Evolutionary conservation across 2,329 filamentous ascomycete species (phyloP).

Genomic region (Aureobasidium lini): DNA sequence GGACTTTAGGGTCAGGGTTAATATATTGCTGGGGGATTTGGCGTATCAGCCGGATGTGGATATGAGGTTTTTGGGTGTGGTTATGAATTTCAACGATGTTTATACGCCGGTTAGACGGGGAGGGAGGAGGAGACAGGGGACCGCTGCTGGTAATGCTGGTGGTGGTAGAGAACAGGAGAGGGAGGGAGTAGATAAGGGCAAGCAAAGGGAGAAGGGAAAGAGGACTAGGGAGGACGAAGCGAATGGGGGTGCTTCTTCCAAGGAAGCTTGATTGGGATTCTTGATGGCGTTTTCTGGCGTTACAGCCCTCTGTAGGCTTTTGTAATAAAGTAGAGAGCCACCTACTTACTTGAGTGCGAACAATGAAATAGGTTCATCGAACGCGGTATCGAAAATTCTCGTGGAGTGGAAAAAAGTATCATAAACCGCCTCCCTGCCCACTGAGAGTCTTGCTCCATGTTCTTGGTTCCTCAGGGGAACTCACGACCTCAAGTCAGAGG

Average conservation of each 20-base stretch:
- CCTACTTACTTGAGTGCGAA: too few species aligned
- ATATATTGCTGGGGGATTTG: slow-evolving; percentile 78
- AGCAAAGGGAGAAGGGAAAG: slow-evolving; percentile 17
- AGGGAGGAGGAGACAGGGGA: slow-evolving; percentile 10
- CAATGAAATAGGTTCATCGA: too few species aligned
- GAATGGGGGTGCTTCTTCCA: not conserved
- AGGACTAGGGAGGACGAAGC: slow-evolving; percentile 15
- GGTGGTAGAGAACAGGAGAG: not conserved
- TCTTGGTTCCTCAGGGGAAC: too few species aligned
- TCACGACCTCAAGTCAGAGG: too few species aligned
- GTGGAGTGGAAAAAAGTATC: too few species aligned
- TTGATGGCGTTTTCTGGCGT: not conserved
- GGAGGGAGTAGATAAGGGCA: slow-evolving; percentile 1
- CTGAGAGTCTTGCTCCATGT: too few species aligned
- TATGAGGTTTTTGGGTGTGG: slow-evolving; percentile 88
- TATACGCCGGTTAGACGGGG: slow-evolving; percentile 68
- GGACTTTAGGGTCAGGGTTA: slow-evolving; percentile 71
- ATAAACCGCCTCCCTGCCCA: too few species aligned
- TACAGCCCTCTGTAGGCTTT: not conserved
- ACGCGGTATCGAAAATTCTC: too few species aligned
- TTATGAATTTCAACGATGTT: slow-evolving; percentile 99
- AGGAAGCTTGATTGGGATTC: not conserved
- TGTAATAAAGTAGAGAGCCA: too few species aligned
- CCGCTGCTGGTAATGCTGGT: not conserved
- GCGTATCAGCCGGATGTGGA: slow-evolving; percentile 91